Percentiles rank a stretch among this genome's conserved stretches.
phyloP scores from a whole-genome alignment of 176 grass and related monocot genomes.

The Miscanthus lutarioriparius region DNA sequence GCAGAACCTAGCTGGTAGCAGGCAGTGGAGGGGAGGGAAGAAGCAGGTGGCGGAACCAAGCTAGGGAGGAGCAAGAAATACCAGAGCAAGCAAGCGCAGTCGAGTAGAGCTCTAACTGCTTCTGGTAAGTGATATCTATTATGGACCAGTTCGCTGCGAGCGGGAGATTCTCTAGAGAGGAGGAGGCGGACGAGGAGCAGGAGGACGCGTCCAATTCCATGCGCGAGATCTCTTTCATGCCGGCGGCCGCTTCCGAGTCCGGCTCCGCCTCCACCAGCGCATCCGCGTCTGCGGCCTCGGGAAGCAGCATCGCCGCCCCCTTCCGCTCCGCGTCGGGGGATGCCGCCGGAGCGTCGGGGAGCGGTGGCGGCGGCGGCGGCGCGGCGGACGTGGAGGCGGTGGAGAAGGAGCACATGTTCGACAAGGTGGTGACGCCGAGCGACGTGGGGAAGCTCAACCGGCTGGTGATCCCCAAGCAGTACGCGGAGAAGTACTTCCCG shows the following conservation, averaged over 20 bases:
- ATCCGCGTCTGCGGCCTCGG: slow-evolving; percentile 24
- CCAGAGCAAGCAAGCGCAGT: not conserved
- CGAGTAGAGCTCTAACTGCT: not conserved
- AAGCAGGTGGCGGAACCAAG: not conserved
- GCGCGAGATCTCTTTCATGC: slow-evolving; percentile 55
- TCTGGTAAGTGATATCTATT: not conserved
- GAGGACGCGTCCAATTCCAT: slow-evolving; percentile 28
- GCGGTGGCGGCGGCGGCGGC: not conserved
- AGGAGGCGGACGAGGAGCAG: slow-evolving; percentile 44
- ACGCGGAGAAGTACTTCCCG: slow-evolving; percentile 97
- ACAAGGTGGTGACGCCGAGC: slow-evolving; percentile 98
- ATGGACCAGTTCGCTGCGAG: slow-evolving; percentile 47
- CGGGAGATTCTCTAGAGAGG: slow-evolving; percentile 49
- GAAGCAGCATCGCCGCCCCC: slow-evolving; percentile 29
- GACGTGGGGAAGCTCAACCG: slow-evolving; percentile 98
- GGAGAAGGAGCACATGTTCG: slow-evolving; percentile 99
- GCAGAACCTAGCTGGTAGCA: not conserved
- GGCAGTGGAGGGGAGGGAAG: not conserved
- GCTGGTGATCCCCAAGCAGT: slow-evolving; percentile 97
- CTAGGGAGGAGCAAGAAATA: slow-evolving; percentile 31
- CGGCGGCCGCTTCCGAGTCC: not conserved
- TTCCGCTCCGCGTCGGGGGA: slow-evolving; percentile 33
- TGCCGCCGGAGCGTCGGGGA: slow-evolving; percentile 43
- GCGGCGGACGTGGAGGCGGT: slow-evolving; percentile 11
- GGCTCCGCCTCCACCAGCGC: slow-evolving; percentile 19